Evolutionary conservation across 2,329 filamentous ascomycete genomes (phyloP), one percentile per base, ranked within the genome.

Genomic region (Colletotrichum higginsianum): DNA sequence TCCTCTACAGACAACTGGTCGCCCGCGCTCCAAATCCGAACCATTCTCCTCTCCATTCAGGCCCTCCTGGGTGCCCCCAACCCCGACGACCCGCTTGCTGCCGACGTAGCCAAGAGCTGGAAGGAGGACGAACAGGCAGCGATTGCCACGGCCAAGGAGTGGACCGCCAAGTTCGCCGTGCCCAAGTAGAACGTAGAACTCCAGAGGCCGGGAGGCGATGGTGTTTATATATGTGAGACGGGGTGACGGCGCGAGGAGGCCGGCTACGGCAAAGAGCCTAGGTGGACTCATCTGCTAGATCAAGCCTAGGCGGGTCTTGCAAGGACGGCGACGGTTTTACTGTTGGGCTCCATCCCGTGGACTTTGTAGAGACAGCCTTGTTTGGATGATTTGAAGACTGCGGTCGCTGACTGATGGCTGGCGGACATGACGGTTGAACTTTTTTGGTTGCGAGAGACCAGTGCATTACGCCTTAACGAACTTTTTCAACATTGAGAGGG

Each of bases 41-140:
- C 96, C 8, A 99, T 99, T 76, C 90, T 99, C n/a, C 91, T 99
- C 66, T 98, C 96, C 12, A 99, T 99, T 81, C 97, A 99, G 83
- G 96, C 96, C 61, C 89, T 99, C 30, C 91, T 99, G 16, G 96
- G 96, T 55, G 96, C 96, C 7, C 96, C 96, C 16, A 99, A 99
- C 83, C 96, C 97, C 40, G 96, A 99, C 79, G 96, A 99, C 80
- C 97, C 96, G n/a, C 90, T 99, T 52, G 97, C 96, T 61, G 97
- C 98, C 80, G 96, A 99, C 75, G 96, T 99, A 52, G 96, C 96
- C 46, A 97, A 98, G 86, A 92, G 93, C 80, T 99, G 96, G 96
- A 98, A 98, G 86, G 95, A 98, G 79, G 92, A 99, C 79, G 94
- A 98, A 83, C 91, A 91, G 75, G 94, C 94, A 58, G 96, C 96